These are phyloP conservation scores for Alternaria sp. DNA, from an alignment of 2,329 filamentous ascomycete genomes.

Conservation along the genomic window DNA sequence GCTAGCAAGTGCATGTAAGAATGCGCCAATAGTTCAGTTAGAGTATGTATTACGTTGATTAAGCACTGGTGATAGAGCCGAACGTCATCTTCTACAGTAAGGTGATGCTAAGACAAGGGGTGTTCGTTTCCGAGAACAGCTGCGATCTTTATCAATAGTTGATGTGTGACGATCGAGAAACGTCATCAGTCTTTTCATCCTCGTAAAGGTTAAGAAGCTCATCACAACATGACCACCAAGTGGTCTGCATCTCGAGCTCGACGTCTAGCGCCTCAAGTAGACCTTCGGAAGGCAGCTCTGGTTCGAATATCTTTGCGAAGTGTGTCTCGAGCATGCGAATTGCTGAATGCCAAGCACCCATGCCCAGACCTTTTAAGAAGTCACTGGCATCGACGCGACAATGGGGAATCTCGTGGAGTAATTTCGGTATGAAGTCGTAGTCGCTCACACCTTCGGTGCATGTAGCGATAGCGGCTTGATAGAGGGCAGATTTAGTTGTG, in stretches of 20 bases:
- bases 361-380: neutral
- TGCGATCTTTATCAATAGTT: neutral
- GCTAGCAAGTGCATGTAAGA: neutral
- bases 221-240: slow-evolving; percentile 1
- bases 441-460: neutral
- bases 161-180: neutral
- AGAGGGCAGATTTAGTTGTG: slow-evolving; percentile 12
- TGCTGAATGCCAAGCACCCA: neutral
- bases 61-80: neutral
- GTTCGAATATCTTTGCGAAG: neutral
- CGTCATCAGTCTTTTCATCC: neutral
- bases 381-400: neutral
- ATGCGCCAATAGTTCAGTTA: neutral
- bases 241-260: slow-evolving; percentile 2
- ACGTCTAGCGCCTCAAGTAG: neutral
- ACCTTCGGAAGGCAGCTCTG: neutral
- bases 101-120: neutral
- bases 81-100: neutral
- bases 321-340: neutral
- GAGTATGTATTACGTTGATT: neutral
- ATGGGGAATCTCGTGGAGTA: slow-evolving; percentile 2
- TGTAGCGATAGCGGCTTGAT: neutral
- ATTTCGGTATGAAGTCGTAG: neutral
- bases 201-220: neutral
- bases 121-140: neutral